Base-by-base conservation (phyloP, 192 early-diverging fungal genomes). In the Entomortierella lignicola region DNA sequence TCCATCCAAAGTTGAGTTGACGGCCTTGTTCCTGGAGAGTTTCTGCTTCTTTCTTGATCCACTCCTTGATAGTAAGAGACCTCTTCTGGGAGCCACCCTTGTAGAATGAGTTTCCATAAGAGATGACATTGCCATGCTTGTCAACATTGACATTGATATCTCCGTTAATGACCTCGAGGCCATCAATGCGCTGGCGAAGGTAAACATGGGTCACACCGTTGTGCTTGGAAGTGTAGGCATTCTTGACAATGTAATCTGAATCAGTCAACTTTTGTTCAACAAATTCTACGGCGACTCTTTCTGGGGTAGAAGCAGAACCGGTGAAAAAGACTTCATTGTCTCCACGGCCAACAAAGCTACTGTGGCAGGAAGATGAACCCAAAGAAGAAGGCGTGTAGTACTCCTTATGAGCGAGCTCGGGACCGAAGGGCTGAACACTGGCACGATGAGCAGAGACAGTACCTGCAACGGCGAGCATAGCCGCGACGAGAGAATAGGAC, bases 71-170 rank as follows among this genome's bases (percentile, higher is more conserved):
- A 6, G 85, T 59, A 5, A 83, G 43, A 86, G 66, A 56, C 61
- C 74, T 47, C 64, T 75, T 21, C 58, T 51, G 47, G 63, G 7
- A 15, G 50, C 53, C 27, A 18, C 69, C 71, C 55, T 79, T 55
- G 77, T 63, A 65, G 69, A 97, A 95, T 8, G 93, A 90, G 58
- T 91, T 84, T 53, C 92, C 90, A 64, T 89, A 92, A 23, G 91
- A 93, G n/a, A 96, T 85, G 52, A 98, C 77, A 53, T 79, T 70
- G 47, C 92, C 92, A 34, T 83, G 50, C 18, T 66, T 23, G 51
- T 91, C 89, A 42, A 97, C 80, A 71, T 98, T 96, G 82, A 95
- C 83, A 77, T 93, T 95, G 39, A 92, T 93, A 64, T 96, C 91
- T 44, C 88, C 93, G 74, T 97, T 98, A 29, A 88, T 69, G 27